phyloP scores from a whole-genome alignment of 371 early-diverging fungal species.

The Enterospora canceri region DNA sequence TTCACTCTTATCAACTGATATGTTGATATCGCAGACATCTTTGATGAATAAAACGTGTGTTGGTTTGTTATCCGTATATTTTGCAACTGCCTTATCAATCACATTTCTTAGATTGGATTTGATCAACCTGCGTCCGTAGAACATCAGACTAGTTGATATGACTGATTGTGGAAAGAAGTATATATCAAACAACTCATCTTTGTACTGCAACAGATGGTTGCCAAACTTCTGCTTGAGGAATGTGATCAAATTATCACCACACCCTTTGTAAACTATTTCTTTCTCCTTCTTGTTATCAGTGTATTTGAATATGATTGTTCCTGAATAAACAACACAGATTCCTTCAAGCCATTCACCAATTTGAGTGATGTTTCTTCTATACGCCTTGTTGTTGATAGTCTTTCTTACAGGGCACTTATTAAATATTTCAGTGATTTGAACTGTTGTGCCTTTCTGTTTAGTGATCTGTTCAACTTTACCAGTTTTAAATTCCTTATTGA shows the following conservation, averaged over 20 bases:
- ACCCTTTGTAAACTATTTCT: constrained; percentile 16
- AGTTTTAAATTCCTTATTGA: constrained; percentile 14
- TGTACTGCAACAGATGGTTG: constrained; percentile 4
- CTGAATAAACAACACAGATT: constrained; percentile 57
- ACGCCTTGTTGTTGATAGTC: constrained; percentile 62
- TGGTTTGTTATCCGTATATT: constrained; percentile 20
- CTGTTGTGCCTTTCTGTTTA: constrained; percentile 67
- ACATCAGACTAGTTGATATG: constrained; percentile 8
- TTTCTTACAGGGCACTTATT: constrained; percentile 72
- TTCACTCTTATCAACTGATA: constrained; percentile 39
- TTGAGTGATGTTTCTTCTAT: constrained; percentile 65
- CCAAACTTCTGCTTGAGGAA: constrained; percentile 14
- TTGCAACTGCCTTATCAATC: constrained; percentile 20
- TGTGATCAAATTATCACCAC: background rate
- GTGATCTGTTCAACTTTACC: constrained; percentile 34
- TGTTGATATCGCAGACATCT: constrained; percentile 31
- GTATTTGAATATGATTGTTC: constrained; percentile 29
- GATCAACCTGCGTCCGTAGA: constrained; percentile 21
- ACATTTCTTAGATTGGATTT: constrained; percentile 5
- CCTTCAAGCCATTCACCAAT: constrained; percentile 68
- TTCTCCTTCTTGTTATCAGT: constrained; percentile 1
- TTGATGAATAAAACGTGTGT: constrained; percentile 30
- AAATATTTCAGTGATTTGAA: constrained; percentile 66
- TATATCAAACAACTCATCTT: constrained; percentile 9
- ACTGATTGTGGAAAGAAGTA: constrained; percentile 20